Conservation (phyloP, 2,329 filamentous ascomycete genomes). For the Cryphonectria nitschkei region DNA sequence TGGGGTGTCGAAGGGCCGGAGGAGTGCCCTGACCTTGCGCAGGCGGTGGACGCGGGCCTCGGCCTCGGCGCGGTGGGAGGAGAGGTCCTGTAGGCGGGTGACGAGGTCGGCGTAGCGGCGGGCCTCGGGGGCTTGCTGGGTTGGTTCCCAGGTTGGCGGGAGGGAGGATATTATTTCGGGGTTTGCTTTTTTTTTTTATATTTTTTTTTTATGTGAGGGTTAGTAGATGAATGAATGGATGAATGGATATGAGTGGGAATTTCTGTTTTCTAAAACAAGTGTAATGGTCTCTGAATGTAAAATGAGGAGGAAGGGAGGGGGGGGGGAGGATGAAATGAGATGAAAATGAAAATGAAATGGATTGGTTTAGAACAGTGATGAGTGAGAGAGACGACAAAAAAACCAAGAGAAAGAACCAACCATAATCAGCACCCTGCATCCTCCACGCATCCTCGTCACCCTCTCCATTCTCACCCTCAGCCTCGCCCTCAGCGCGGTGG, state of each 20-base stretch:
- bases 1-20: slow-evolving; percentile 51
- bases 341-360: background rate
- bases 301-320: background rate
- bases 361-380: background rate
- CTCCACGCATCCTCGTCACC: slow-evolving; percentile 42
- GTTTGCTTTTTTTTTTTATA: slow-evolving; percentile 37
- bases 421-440: slow-evolving; percentile 48
- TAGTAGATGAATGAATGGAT: background rate
- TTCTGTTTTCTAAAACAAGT: too few relatives aligned
- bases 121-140: slow-evolving; percentile 48
- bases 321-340: background rate
- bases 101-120: slow-evolving; percentile 56
- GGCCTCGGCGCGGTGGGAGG: slow-evolving; percentile 46
- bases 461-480: slow-evolving; percentile 39
- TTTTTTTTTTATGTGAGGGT: background rate
- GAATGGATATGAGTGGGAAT: background rate
- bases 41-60: slow-evolving; percentile 47
- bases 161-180: slow-evolving; percentile 50
- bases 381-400: slow-evolving; percentile 4
- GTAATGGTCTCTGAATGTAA: background rate
- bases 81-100: slow-evolving; percentile 53
- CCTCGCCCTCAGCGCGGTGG: slow-evolving; percentile 43
- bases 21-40: slow-evolving; percentile 52
- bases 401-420: slow-evolving; percentile 40
- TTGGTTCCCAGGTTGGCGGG: slow-evolving; percentile 50